A percentile compares a stretch with the other conserved stretches of the same genome.
Conservation (phyloP, 23 red algal genomes). For the Cyanidiococcus yangmingshanensis region DNA sequence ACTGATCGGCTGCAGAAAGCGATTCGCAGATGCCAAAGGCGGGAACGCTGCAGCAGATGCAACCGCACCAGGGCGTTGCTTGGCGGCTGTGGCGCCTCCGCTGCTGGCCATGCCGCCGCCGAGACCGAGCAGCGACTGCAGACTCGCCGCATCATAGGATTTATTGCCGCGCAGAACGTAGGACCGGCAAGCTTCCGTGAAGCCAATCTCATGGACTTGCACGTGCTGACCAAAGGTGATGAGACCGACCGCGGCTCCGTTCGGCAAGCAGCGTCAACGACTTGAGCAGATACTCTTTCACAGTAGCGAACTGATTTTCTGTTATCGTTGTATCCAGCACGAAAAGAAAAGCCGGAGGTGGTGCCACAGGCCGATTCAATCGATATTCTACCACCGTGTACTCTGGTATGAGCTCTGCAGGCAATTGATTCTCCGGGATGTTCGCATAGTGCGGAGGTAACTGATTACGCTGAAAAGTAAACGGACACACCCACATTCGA, state of each 20-base stretch:
- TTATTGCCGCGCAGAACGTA: constrained; percentile 90
- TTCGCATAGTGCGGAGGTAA: constrained; percentile 87
- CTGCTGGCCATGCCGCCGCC: not conserved
- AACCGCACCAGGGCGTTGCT: constrained; percentile 11
- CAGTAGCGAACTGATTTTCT: constrained; percentile 60
- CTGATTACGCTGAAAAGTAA: constrained; percentile 73
- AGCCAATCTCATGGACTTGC: constrained; percentile 83
- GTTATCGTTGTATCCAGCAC: constrained; percentile 72
- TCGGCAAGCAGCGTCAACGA: constrained; percentile 66
- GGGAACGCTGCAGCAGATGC: constrained; percentile 18
- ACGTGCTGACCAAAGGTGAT: constrained; percentile 97
- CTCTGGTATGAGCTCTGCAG: constrained; percentile 81
- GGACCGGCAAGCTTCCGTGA: constrained; percentile 59
- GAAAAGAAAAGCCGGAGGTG: constrained; percentile 74
- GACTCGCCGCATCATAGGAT: constrained; percentile 53
- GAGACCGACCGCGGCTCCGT: constrained; percentile 55
- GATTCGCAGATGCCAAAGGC: constrained; percentile 14
- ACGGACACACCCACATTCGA: constrained; percentile 88
- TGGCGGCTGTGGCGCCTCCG: constrained; percentile 10
- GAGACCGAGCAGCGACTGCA: constrained; percentile 59
- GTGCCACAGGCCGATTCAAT: constrained; percentile 39
- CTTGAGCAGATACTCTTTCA: constrained; percentile 84
- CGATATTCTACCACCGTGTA: constrained; percentile 91
- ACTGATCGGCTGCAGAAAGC: constrained; percentile 79
- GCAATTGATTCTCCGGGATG: constrained; percentile 70